phyloP scores from a whole-genome alignment of 108 stramenopile genomes.

The Asterionellopsis glacialis region DNA sequence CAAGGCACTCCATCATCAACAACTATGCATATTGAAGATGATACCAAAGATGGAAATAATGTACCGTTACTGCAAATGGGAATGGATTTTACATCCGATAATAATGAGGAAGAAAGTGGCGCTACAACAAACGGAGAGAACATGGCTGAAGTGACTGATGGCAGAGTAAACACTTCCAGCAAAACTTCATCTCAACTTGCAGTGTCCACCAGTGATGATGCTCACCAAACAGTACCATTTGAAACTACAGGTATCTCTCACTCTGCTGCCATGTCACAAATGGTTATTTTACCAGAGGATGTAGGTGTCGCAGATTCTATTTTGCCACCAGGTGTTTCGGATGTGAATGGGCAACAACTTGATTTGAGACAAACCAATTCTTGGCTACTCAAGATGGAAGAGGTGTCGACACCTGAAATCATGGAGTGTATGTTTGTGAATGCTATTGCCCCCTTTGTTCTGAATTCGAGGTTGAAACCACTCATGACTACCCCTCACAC shows the following conservation, averaged over 20 bases:
- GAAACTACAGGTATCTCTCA: constrained; percentile 74
- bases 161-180: neutral
- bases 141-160: neutral
- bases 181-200: constrained; percentile 1
- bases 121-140: neutral
- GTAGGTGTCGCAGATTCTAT: constrained; percentile 62
- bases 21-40: neutral
- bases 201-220: constrained; percentile 3
- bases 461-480: constrained; percentile 82
- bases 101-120: constrained; percentile 3
- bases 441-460: constrained; percentile 86
- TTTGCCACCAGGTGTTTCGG: constrained; percentile 65
- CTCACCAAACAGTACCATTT: constrained; percentile 34
- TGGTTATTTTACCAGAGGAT: constrained; percentile 83
- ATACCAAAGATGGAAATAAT: neutral
- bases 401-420: constrained; percentile 84
- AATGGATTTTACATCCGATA: constrained; percentile 1
- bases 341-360: constrained; percentile 88
- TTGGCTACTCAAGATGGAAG: constrained; percentile 87
- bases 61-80: neutral
- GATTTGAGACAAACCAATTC: constrained; percentile 80
- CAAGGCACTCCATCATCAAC: neutral
- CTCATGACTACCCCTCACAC: constrained; percentile 42
- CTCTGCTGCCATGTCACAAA: constrained; percentile 80
- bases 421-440: constrained; percentile 92